Conservation (phyloP, 768 basidiomycete genomes). For the Panaeolus papilionaceus region DNA sequence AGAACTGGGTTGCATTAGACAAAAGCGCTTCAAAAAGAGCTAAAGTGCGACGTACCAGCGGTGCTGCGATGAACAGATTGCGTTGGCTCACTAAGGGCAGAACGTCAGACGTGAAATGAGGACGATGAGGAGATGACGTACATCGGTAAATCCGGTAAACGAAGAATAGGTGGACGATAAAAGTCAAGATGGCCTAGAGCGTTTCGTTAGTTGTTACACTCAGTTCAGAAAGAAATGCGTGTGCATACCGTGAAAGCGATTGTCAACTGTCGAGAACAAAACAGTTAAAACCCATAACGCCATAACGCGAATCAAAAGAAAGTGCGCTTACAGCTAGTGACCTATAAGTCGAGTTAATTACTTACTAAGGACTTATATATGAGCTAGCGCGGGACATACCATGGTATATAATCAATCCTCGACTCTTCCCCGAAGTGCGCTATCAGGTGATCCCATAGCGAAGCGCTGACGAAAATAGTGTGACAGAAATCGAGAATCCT, state of each 20-base stretch:
- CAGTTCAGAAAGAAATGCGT: conserved; percentile 6
- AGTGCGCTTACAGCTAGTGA: conserved; percentile 41
- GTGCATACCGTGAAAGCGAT: conserved; percentile 40
- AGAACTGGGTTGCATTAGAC: conserved; percentile 23
- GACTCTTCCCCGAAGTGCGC: conserved; percentile 43
- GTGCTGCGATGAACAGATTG: conserved; percentile 40
- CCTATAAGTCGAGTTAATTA: conserved; percentile 30
- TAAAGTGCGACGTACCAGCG: conserved; percentile 34
- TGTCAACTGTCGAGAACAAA: conserved; percentile 34
- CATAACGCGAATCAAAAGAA: neutral
- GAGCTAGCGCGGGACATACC: conserved; percentile 33
- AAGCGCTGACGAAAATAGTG: conserved; percentile 44
- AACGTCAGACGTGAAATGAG: neutral
- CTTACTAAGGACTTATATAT: neutral
- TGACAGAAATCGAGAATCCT: conserved; percentile 46
- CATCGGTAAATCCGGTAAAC: conserved; percentile 49
- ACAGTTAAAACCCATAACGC: neutral
- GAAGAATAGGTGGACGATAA: conserved; percentile 56
- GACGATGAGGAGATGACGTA: conserved; percentile 25
- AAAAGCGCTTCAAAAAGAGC: too few relatives aligned
- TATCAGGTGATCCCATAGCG: conserved; percentile 53
- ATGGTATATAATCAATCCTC: conserved; percentile 50
- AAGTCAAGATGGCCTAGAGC: conserved; percentile 49
- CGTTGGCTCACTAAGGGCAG: conserved; percentile 37
- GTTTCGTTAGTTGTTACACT: neutral